A percentile compares a stretch with the other conserved stretches of the same genome.
phyloP scores from a whole-genome alignment of 2,329 filamentous ascomycete species.

The Fusarium zealandicum region DNA sequence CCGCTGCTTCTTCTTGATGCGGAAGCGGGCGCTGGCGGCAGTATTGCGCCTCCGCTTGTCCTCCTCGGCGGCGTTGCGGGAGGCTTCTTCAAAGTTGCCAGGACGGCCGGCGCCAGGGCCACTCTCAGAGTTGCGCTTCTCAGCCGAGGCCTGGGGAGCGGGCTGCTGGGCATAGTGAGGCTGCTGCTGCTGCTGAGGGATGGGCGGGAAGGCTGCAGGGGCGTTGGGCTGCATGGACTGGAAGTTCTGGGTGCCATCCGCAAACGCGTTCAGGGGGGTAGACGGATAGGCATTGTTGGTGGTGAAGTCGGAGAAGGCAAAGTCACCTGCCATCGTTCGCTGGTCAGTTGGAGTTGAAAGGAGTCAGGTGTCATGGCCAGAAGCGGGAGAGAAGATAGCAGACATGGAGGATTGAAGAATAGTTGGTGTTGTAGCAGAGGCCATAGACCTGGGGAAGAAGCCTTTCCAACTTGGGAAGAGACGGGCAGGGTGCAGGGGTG shows the following conservation, averaged over 20 bases:
- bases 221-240: constrained; percentile 63
- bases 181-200: constrained; percentile 47
- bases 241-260: constrained; percentile 48
- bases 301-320: constrained; percentile 63
- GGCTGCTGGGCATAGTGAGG: constrained; percentile 44
- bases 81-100: constrained; percentile 71
- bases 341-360: constrained; percentile 40
- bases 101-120: constrained; percentile 48
- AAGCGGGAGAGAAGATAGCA: constrained; percentile 22
- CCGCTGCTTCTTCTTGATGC: constrained; percentile 95
- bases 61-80: constrained; percentile 80
- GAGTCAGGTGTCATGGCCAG: constrained; percentile 36
- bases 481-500: constrained; percentile 34
- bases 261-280: constrained; percentile 54
- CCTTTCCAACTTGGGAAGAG: constrained; percentile 41
- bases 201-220: constrained; percentile 54
- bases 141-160: constrained; percentile 44
- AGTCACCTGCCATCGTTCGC: constrained; percentile 62
- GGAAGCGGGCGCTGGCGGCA: constrained; percentile 86
- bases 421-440: constrained; percentile 32
- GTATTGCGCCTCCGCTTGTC: constrained; percentile 91
- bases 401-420: constrained; percentile 30
- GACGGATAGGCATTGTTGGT: constrained; percentile 55
- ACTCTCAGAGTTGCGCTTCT: constrained; percentile 57
- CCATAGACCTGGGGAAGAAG: constrained; percentile 32